Base-by-base conservation (phyloP, 495 filamentous ascomycete species). In the Aspergillus affinis region DNA sequence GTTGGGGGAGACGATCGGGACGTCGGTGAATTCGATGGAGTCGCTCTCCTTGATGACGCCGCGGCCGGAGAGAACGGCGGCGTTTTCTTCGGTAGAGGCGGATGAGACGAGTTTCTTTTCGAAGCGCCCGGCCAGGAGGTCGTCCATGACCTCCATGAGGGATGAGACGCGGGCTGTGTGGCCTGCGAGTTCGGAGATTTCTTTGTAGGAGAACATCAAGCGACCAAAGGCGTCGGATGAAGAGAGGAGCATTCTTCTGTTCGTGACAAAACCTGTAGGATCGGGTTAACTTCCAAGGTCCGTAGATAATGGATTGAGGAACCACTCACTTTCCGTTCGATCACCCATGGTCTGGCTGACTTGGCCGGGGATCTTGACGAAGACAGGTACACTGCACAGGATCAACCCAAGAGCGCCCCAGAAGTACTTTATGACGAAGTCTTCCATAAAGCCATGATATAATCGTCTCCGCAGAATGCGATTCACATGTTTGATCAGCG, bases 341-440 rank as follows among this genome's bases (percentile, higher is more conserved):
- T 98, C 94, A 12, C 91, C 91, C 85, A 92, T 90, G 55, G 83
- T 93, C 62, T 85, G 81, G 4, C 81, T 75, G n/a, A 78, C 73
- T 51, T 85, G 83, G 26, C 90, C 90, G 9, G 94, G 93, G 4
- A 97, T 80, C 75, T 90, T 92, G 80, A 98, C 90, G 72, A 98
- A 98, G 0, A 98, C 93, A 1, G 94, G 94, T 4, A 97, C 85
- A 68, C 92, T 93, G 78, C 95, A 98, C n/a, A 98, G 86, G 61
- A 95, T 74, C 65, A 98, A 82, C 6, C 94, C 94, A 50, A 98
- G 65, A 5, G 94, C 94, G 54, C 95, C 95, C 94, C 94, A 98
- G 78, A 97, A 94, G 68, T 98, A 98, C 75, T 98, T 98, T 67
- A 98, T 93, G 15, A 98, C 90, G 75, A 96, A 98, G 70, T 98